Base-by-base conservation (phyloP, 2,329 filamentous ascomycete genomes). In the Grosmannia serpens region DNA sequence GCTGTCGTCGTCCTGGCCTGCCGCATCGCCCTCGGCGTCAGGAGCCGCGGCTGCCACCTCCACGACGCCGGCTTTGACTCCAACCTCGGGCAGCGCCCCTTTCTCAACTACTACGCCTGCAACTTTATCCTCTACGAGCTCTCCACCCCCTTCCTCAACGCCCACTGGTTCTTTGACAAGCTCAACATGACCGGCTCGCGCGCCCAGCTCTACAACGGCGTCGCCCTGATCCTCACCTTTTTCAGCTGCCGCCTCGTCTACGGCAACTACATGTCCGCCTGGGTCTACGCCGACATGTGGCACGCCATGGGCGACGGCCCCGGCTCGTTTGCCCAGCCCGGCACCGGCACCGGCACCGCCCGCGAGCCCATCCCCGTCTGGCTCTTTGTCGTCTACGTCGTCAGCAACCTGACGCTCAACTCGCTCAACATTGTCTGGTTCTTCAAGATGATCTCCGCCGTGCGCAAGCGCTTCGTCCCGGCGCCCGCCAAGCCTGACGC, bases 121-220 rank as follows among this genome's bases (percentile, higher is more conserved):
- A 83, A 83, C 60, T 95, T 95, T 71, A 89, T 95, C 66, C 84
- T 94, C 60, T 95, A 91, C 81, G 89, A 95, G 71, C 81, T 95
- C 46, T 91, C 88, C 29, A 88, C 86, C 5, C 88, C 89, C 9
- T 91, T 94, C 71, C 79, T 94, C 59, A 95, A 95, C 69, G 81
- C 92, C 68, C 89, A 95, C 76, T 95, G 89, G 89, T 94, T 94
- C 75, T 89, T 88, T 73, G 89, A 95, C 73, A 95, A 95, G 75
- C 75, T 92, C 60, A 80, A 83, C 66, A 84, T 90, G 78, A 94
- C 89, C 0, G 89, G 89, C 41, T 84, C 85, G 24, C 78, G 76
- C 57, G 71, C 83, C 27, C 89, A 94, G 73, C 79, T 91, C 31
- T 84, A 89, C 71, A 94, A 94, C 67, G 89, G 89, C 65, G 77